Base-by-base conservation (phyloP, 1,284 basidiomycete species). In the Tetrapyrgos nigripes region DNA sequence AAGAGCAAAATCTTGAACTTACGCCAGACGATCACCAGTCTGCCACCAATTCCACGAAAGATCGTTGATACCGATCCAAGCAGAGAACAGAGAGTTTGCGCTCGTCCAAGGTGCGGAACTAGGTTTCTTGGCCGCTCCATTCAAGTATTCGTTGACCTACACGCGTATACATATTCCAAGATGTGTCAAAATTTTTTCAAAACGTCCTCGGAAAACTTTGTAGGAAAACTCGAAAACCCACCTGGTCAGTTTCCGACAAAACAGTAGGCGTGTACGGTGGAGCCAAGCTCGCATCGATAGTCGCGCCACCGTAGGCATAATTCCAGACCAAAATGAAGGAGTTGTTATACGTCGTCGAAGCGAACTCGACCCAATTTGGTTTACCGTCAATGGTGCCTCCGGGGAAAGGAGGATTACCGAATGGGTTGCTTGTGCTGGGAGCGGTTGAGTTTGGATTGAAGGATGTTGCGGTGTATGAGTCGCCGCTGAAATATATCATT, bases 61-160 rank as follows among this genome's bases (percentile, higher is more conserved):
- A 66, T 86, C 85, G 64, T 87, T 86, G 63, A 86, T 82, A 0
- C 85, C 85, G 55, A 87, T 86, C 77, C 78, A 86, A 37, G 86
- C 74, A 1, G 83, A 83, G 70, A 86, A 86, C 56, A 87, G 61
- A 35, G 84, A 58, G 61, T 84, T 81, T 10, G 60, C 64, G 56
- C 78, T 78, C 27, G 79, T 82, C 85, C 85, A 86, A 2, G 82
- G 81, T 10, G 79, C 75, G 6, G 70, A 70, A 3, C 75, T 71
- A 1, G 83, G 81, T 67, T 80, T 81, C 29, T 56, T 74, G 3
- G 73, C 80, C 10, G 74, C 77, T 5, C 72, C 70, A 28, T 47
- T 69, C 49, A 86, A 66, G 68, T 84, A 86, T 54, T 81, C 66
- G 62, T 82, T 80, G 24, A 86, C 82, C 66, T 40, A 40, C 14